Percentiles rank a stretch among this genome's conserved stretches.
Evolutionary conservation across 805 yeast species (phyloP).

Genomic region (Hanseniaspora singularis): DNA sequence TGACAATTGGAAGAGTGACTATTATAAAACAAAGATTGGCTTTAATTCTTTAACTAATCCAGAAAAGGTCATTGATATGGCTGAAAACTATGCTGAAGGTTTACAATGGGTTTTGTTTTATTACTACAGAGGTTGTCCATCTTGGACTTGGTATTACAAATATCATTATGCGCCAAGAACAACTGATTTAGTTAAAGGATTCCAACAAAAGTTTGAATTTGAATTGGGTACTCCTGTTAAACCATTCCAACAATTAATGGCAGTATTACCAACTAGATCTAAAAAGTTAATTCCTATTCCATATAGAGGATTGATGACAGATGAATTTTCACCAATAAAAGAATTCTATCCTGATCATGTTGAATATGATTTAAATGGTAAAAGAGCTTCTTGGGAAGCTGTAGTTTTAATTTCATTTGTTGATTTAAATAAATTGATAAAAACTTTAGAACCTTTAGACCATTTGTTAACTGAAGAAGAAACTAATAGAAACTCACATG

Average conservation of each 20-base stretch:
- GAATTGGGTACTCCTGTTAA: slow-evolving; percentile 66
- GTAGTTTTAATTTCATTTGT: slow-evolving; percentile 88
- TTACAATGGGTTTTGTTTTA: slow-evolving; percentile 92
- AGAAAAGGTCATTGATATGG: slow-evolving; percentile 46
- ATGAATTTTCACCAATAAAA: slow-evolving; percentile 68
- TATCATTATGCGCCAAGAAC: slow-evolving; percentile 92
- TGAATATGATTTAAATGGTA: slow-evolving; percentile 82
- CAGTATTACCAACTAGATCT: slow-evolving; percentile 91
- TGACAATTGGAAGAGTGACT: slow-evolving; percentile 69
- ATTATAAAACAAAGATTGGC: slow-evolving; percentile 69
- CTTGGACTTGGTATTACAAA: slow-evolving; percentile 91
- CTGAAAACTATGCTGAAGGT: slow-evolving; percentile 82
- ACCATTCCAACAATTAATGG: slow-evolving; percentile 95
- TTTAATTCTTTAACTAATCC: slow-evolving; percentile 49
- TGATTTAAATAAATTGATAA: slow-evolving; percentile 62
- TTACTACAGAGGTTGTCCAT: slow-evolving; percentile 79
- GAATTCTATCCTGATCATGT: slow-evolving; percentile 88
- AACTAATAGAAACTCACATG: slow-evolving; percentile 58
- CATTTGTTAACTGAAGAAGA: slow-evolving; percentile 57
- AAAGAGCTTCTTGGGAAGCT: slow-evolving; percentile 95
- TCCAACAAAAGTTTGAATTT: slow-evolving; percentile 51
- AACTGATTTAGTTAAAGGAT: slow-evolving; percentile 68
- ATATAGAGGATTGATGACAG: slow-evolving; percentile 75
- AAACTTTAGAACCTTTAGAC: slow-evolving; percentile 60
- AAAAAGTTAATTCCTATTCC: slow-evolving; percentile 61